Evolutionary conservation across 2,329 filamentous ascomycete species (phyloP), one percentile per base, ranked within the genome.

Genomic region (Penicillium janthinellum): DNA sequence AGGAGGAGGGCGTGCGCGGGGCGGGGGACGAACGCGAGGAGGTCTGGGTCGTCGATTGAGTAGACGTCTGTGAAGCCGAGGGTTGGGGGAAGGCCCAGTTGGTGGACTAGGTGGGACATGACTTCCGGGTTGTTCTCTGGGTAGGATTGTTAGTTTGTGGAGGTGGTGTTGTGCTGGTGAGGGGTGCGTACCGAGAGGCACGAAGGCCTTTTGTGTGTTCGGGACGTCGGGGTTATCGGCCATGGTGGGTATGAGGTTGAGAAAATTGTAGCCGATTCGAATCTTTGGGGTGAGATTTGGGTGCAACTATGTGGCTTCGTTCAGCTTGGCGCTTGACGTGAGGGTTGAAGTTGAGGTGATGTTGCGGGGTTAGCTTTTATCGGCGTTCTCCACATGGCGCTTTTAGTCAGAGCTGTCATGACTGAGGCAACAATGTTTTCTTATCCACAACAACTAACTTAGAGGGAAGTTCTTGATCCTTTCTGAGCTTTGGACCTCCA

Each of bases 31-130:
- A 96, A 92, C 62, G 87, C 85, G 54, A 98, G 87, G 41, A 97
- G 85, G 54, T 92, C 88, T 0, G 90, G 88, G 54, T 98, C 93
- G 64, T 90, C 89, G 71, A 98, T 88, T 67, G 89, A 93, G 84
- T 89, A 97, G 75, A 98, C 91, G 78, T 98, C 94, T 82, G 96
- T 89, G 78, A 96, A 88, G 69, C 86, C 83, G 48, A 98, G 84
- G 28, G 84, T 82, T n/a, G 79, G 72, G n/a, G 90, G 90, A 57
- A 98, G 86, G 64, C 94, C 94, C 28, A 98, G 90, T 67, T 87
- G 87, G 80, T 90, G 90, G 51, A 96, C 85, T 38, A 98, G 88
- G 45, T 83, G 79, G 56, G 88, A 93, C 88, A 98, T 95, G 35
- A 97, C 87, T 78, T 91, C 87, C 0, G 95, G 93, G 80, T 97